These are phyloP conservation scores for Cordyceps cicadae DNA, from an alignment of 2,329 filamentous ascomycete genomes.

Conservation along the genomic window DNA sequence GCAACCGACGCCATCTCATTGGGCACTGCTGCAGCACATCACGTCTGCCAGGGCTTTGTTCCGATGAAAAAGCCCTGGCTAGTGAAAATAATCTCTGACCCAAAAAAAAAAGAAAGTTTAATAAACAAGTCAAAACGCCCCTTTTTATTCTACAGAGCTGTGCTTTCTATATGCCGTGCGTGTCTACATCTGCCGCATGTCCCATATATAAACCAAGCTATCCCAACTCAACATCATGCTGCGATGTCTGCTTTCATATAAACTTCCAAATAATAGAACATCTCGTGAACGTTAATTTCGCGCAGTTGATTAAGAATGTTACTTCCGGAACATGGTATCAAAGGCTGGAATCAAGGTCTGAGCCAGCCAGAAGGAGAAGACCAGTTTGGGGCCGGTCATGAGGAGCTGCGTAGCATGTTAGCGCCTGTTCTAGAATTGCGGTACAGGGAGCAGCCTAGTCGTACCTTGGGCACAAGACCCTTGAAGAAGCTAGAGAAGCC, in stretches of 20 bases:
- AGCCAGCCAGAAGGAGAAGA: slow-evolving; percentile 99
- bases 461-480: slow-evolving; percentile 82
- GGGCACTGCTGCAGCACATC: background rate
- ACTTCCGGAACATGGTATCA: slow-evolving; percentile 41
- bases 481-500: slow-evolving; percentile 90
- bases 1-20: slow-evolving; percentile 2
- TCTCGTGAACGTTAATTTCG: background rate
- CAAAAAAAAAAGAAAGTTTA: no score
- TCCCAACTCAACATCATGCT: slow-evolving; percentile 1
- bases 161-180: slow-evolving; percentile 8
- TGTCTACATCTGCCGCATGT: slow-evolving; percentile 9
- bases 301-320: slow-evolving; percentile 14
- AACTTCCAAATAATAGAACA: background rate
- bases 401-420: slow-evolving; percentile 51
- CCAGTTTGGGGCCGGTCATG: slow-evolving; percentile 98
- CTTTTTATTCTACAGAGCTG: slow-evolving; percentile 11
- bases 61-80: background rate
- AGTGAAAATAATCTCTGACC: background rate
- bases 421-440: slow-evolving; percentile 12
- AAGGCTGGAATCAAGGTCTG: slow-evolving; percentile 97
- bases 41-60: background rate
- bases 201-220: background rate
- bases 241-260: background rate
- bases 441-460: slow-evolving; percentile 15
- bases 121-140: slow-evolving; percentile 9